Evolutionary conservation across 2,329 filamentous ascomycete genomes (phyloP).

Genomic region (Aureobasidium leucospermi): DNA sequence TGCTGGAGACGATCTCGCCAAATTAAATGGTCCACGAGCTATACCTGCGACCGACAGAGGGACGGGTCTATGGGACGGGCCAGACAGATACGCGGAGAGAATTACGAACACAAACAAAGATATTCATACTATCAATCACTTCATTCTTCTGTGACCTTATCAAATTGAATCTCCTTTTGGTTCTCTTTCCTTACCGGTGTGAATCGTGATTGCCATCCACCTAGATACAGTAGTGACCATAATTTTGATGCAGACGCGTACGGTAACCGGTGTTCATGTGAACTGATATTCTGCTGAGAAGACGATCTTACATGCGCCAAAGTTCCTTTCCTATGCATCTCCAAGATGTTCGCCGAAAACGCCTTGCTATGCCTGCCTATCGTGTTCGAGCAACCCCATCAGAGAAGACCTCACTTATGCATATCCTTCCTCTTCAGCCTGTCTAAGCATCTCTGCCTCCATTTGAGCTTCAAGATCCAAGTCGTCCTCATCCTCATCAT

Average conservation of each 20-base stretch:
- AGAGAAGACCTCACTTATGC: constrained; percentile 13
- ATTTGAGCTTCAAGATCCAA: constrained; percentile 55
- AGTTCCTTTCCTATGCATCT: background rate
- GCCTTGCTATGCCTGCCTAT: constrained; percentile 11
- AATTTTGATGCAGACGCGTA: background rate
- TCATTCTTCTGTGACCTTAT: too few relatives aligned
- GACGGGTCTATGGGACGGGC: background rate
- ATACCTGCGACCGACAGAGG: background rate
- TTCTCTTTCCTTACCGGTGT: too few relatives aligned
- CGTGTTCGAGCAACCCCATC: background rate
- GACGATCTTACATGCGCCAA: background rate
- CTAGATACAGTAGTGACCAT: background rate
- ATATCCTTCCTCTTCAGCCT: constrained; percentile 30
- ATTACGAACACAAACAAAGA: background rate
- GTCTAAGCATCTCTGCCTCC: constrained; percentile 35
- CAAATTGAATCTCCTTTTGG: too few relatives aligned
- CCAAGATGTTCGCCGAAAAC: background rate
- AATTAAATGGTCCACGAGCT: background rate
- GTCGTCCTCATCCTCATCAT: constrained; percentile 37
- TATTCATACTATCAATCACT: background rate
- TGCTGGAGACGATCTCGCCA: background rate
- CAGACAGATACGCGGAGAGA: background rate
- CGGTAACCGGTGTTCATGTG: too few relatives aligned
- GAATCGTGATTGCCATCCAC: background rate
- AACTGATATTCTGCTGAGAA: background rate